Percentiles rank a stretch among this genome's conserved stretches.
Evolutionary conservation across 2,329 filamentous ascomycete genomes (phyloP).

Genomic region (Hypoxylon sp.): DNA sequence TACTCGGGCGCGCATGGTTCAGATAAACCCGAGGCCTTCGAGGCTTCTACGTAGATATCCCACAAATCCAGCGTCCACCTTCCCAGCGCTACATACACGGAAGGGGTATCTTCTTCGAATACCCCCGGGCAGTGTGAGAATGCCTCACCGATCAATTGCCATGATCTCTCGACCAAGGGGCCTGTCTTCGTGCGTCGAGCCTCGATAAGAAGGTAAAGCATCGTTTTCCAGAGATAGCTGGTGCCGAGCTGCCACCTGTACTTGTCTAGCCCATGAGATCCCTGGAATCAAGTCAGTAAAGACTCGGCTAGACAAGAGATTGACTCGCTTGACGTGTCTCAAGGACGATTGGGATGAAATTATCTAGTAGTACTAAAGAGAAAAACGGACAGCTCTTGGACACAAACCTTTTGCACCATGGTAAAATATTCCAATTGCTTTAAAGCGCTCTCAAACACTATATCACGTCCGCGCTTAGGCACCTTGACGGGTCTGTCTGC

Average conservation of each 20-base stretch:
- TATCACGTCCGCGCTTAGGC: conserved; percentile 33
- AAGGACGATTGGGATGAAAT: too few relatives aligned
- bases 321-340: too few relatives aligned
- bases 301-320: too few relatives aligned
- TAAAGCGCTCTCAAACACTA: conserved; percentile 37
- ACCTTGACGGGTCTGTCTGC: conserved; percentile 25
- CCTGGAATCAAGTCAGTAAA: too few relatives aligned
- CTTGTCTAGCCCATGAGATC: conserved; percentile 38
- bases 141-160: conserved; percentile 40
- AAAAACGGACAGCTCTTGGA: too few relatives aligned
- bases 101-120: conserved; percentile 31
- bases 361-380: too few relatives aligned
- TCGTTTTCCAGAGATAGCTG: conserved; percentile 44
- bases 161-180: conserved; percentile 42
- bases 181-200: conserved; percentile 40
- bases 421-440: conserved; percentile 37
- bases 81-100: conserved; percentile 40
- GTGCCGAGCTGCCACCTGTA: conserved; percentile 43
- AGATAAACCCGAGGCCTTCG: conserved; percentile 31
- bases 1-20: conserved; percentile 35
- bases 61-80: conserved; percentile 44
- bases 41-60: conserved; percentile 38
- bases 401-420: conserved; percentile 27
- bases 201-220: conserved; percentile 46
- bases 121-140: conserved; percentile 38